Evolutionary conservation across 176 grass and related monocot species (phyloP).

Genomic region (Oryza coarctata): DNA sequence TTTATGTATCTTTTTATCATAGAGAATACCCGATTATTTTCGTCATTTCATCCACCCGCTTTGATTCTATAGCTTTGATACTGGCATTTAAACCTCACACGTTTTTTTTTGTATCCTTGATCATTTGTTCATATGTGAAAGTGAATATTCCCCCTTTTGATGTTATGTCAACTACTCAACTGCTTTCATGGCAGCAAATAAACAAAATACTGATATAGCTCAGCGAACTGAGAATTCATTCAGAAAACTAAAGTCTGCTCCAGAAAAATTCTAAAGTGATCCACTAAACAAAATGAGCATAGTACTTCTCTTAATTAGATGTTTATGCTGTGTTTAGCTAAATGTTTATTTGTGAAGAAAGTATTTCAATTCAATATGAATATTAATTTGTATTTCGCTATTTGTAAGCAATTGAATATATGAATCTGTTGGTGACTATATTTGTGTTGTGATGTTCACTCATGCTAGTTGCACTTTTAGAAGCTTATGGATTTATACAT

Average conservation of each 20-base stretch:
- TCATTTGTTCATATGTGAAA: slow-evolving; percentile 3
- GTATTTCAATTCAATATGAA: neutral
- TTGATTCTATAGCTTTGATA: too few relatives aligned
- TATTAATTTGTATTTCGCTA: neutral
- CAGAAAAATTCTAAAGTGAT: neutral
- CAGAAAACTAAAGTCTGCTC: neutral
- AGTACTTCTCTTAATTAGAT: neutral
- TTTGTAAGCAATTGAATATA: neutral
- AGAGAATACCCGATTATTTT: too few relatives aligned
- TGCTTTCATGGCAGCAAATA: neutral
- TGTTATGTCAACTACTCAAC: neutral
- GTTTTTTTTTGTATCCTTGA: neutral
- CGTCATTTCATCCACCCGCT: too few relatives aligned
- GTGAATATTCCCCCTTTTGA: neutral
- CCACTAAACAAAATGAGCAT: neutral
- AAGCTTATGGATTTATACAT: neutral
- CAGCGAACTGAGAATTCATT: neutral
- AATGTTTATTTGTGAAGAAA: neutral
- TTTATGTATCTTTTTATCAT: too few relatives aligned
- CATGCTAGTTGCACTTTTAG: slow-evolving; percentile 10
- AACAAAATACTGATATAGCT: neutral
- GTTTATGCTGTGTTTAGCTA: neutral
- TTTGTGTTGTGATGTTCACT: slow-evolving; percentile 7
- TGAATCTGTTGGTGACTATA: neutral
- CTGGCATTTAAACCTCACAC: neutral